Percentiles rank a stretch among this genome's conserved stretches.
Conservation (phyloP, 805 yeast genomes). For the Zygosaccharomyces bisporus region DNA sequence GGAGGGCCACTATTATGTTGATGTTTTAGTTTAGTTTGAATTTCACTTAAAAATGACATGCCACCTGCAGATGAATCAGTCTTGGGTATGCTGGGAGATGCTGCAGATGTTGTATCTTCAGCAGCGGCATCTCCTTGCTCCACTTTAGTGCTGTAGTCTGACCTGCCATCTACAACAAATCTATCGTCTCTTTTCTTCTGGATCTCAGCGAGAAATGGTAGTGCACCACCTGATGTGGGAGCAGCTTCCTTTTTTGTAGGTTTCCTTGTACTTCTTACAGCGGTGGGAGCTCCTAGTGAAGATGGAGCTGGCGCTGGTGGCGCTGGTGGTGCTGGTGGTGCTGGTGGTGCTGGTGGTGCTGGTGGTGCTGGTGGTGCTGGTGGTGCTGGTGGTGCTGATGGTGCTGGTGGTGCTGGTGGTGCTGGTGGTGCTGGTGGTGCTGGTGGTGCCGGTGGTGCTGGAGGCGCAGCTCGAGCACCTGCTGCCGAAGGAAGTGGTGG, state of each 20-base stretch:
- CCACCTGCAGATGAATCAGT: slow-evolving; percentile 13
- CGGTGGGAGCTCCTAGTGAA: slow-evolving; percentile 25
- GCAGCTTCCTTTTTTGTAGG: slow-evolving; percentile 7
- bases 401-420: slow-evolving; percentile 24
- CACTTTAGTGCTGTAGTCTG: slow-evolving; percentile 26
- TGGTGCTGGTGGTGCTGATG: slow-evolving; percentile 23
- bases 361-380: slow-evolving; percentile 25
- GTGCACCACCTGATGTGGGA: slow-evolving; percentile 35
- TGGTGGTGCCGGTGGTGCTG: slow-evolving; percentile 24
- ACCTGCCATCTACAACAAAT: slow-evolving; percentile 41
- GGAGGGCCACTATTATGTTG: slow-evolving; percentile 12
- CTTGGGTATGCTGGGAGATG: slow-evolving; percentile 14
- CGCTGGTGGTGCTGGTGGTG: slow-evolving; percentile 21
- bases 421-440: slow-evolving; percentile 22
- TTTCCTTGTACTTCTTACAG: slow-evolving; percentile 22
- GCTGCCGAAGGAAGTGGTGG: slow-evolving; percentile 17
- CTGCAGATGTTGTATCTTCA: slow-evolving; percentile 19
- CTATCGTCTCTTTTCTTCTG: slow-evolving; percentile 47
- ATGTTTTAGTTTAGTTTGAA: slow-evolving; percentile 26
- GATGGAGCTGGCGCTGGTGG: slow-evolving; percentile 30
- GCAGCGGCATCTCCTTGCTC: slow-evolving; percentile 25
- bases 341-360: slow-evolving; percentile 22
- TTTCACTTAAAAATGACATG: slow-evolving; percentile 33
- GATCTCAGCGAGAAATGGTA: slow-evolving; percentile 50
- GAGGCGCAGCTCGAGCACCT: slow-evolving; percentile 15